Evolutionary conservation across 2,329 filamentous ascomycete species (phyloP).

Genomic region (Dissoconium aciculare): DNA sequence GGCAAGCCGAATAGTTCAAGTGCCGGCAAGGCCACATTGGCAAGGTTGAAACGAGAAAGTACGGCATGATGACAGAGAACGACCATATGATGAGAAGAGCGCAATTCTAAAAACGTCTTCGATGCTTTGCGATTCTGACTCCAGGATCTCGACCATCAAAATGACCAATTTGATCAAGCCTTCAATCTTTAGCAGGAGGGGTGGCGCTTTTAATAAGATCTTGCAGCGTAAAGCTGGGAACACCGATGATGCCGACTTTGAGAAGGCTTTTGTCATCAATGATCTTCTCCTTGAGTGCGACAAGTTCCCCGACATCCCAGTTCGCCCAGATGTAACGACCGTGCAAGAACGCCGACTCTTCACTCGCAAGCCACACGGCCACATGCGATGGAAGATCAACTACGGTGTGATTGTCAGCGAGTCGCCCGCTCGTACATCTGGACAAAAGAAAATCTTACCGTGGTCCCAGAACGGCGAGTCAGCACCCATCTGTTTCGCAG

Average conservation of each 20-base stretch:
- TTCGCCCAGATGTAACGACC: conserved; percentile 9
- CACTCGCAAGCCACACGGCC: conserved; percentile 5
- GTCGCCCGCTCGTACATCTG: too few species aligned
- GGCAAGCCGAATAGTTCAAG: conserved; percentile 49
- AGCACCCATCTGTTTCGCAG: too few species aligned
- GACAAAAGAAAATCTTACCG: conserved; percentile 2
- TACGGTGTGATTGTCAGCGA: not conserved
- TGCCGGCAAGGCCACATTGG: conserved; percentile 46
- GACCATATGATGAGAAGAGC: too few species aligned
- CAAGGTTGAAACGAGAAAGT: conserved; percentile 12
- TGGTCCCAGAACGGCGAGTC: conserved; percentile 4
- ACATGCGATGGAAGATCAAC: conserved; percentile 3
- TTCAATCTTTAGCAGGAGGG: too few species aligned
- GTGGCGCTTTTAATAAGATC: too few species aligned
- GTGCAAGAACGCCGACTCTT: conserved; percentile 5
- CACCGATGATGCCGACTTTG: conserved; percentile 5
- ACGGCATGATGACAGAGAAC: conserved; percentile 3
- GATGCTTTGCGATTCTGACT: too few species aligned
- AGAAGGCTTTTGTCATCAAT: conserved; percentile 3
- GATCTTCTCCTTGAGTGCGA: conserved; percentile 7
- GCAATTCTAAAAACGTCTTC: too few species aligned
- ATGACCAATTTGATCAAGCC: too few species aligned
- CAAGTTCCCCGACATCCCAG: conserved; percentile 10
- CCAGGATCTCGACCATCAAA: too few species aligned
- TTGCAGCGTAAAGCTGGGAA: conserved; percentile 2